Base-by-base conservation (phyloP, 495 filamentous ascomycete genomes). In the Lasiosphaeriaceae sp. region DNA sequence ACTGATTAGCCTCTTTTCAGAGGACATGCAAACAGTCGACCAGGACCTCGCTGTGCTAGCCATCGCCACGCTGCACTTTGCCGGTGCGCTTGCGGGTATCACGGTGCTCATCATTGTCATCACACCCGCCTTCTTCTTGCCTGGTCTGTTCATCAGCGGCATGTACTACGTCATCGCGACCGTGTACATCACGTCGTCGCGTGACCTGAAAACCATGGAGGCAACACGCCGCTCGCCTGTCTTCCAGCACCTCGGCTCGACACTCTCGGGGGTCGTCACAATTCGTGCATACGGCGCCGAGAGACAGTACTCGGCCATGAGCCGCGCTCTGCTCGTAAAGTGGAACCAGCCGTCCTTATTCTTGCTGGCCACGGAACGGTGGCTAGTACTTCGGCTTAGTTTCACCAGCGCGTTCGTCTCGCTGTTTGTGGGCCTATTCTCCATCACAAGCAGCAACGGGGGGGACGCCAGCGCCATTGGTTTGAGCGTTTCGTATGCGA, bases 401-500 rank as follows among this genome's bases (percentile, higher is more conserved):
- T 85, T 95, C 50, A 50, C 47, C 20, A 57, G 55, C 31, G 47
- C 39, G 39, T 50, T 57, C 9, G 78, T 95, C 41, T 89, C 90
- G n/a, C 92, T 90, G 14, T 93, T 92, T 62, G 86, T 89, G 0
- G 91, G 92, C 60, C 84, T 88, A 7, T 86, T 95, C 23, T 72
- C 92, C 52, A 82, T 57, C 48, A 47, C 48, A 39, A 52, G 17
- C 20, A 52, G 26, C 46, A 26, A 24, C n/a, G n/a, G n/a, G n/a
- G n/a, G n/a, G 3, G 76, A 81, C 3, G 77, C 88, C 19, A 90
- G 90, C 54, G 75, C 82, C 69, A 88, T 92, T 54, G 90, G 90
- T 74, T 74, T 95, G 67, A 78, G 87, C 46, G 89, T 95, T 87
- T 89, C 87, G 17, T 93, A 95, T 69, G 89, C 90, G 39, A 78